These are phyloP conservation scores for Trapa incisa DNA, from an alignment of 345 rosid species.

Conservation along the genomic window DNA sequence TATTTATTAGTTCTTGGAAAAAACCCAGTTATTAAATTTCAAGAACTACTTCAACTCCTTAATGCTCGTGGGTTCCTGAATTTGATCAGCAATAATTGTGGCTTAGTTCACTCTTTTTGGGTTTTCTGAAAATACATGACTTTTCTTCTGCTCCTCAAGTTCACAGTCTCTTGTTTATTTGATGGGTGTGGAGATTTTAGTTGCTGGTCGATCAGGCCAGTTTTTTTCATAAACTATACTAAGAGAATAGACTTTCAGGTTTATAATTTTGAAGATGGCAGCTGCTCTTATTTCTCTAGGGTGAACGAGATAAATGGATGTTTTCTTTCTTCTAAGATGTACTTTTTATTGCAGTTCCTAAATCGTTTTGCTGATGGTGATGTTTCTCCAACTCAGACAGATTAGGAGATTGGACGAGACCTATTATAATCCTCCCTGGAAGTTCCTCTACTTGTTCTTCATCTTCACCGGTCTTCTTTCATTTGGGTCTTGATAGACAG, in stretches of 20 bases:
- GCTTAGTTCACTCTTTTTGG: not conserved
- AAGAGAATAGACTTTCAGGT: not conserved
- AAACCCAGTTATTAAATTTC: not conserved
- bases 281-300: not conserved
- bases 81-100: not conserved
- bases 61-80: not conserved
- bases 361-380: conserved; percentile 41
- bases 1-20: not conserved
- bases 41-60: not conserved
- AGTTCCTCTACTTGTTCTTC: conserved; percentile 49
- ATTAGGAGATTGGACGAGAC: conserved; percentile 33
- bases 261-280: not conserved
- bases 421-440: conserved; percentile 42
- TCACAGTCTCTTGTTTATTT: not conserved
- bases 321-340: conserved; percentile 46
- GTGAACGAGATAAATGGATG: conserved; percentile 1
- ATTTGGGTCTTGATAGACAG: conserved; percentile 31
- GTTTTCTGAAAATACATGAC: not conserved
- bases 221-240: not conserved
- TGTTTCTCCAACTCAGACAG: conserved; percentile 60
- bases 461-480: conserved; percentile 45
- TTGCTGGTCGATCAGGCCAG: not conserved
- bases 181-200: not conserved
- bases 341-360: conserved; percentile 50
- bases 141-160: not conserved